Conservation (phyloP, 345 rosid species). For the Salix suchowensis region DNA sequence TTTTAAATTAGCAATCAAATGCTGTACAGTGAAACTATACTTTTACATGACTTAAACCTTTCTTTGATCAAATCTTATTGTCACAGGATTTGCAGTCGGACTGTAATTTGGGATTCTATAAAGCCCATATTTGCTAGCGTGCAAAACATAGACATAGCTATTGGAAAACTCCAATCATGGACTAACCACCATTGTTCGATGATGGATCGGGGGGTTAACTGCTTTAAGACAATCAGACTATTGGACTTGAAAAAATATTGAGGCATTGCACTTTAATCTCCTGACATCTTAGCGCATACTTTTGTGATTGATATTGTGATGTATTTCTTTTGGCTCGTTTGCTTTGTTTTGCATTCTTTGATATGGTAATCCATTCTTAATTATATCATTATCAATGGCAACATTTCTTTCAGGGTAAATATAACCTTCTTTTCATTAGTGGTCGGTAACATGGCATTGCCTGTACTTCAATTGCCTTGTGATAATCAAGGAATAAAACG, state of each 20-base stretch:
- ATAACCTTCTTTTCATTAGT: not conserved
- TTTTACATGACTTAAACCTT: not conserved
- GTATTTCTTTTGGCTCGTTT: not conserved
- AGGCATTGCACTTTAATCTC: not conserved
- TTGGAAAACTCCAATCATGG: not conserved
- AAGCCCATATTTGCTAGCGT: not conserved
- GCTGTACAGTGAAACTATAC: not conserved
- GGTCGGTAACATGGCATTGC: not conserved
- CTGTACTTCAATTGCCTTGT: not conserved
- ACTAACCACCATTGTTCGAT: not conserved
- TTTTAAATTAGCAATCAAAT: not conserved
- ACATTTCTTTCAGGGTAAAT: not conserved
- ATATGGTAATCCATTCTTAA: not conserved
- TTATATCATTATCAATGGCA: not conserved
- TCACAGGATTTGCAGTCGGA: not conserved
- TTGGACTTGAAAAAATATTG: not conserved
- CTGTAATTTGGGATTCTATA: not conserved
- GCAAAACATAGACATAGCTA: not conserved
- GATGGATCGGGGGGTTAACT: not conserved
- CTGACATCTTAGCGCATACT: not conserved
- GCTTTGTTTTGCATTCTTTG: not conserved
- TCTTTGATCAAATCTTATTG: not conserved
- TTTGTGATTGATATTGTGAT: not conserved
- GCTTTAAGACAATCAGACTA: not conserved
- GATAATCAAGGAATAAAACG: not conserved